phyloP scores from a whole-genome alignment of 169 alveolate species.

The Plasmodium gallinaceum region DNA sequence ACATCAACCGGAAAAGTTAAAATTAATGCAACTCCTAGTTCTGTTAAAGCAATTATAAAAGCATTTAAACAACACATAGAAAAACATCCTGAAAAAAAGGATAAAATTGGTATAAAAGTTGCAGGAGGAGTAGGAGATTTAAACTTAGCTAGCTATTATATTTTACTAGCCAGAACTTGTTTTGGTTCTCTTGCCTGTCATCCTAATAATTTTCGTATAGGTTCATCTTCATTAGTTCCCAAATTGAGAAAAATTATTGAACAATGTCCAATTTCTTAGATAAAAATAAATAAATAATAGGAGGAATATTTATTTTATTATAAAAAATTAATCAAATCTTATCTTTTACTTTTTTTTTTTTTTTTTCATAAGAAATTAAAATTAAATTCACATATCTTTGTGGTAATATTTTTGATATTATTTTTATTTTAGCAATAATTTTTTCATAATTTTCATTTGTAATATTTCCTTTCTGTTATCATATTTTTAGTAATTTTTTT shows the following conservation, averaged over 20 bases:
- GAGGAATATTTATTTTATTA: too few relatives aligned
- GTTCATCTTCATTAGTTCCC: constrained; percentile 66
- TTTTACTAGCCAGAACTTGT: constrained; percentile 46
- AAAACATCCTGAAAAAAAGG: constrained; percentile 32
- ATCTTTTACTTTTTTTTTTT: background rate
- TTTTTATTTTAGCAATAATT: too few relatives aligned
- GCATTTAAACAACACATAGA: constrained; percentile 50
- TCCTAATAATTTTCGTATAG: constrained; percentile 66
- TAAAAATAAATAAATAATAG: background rate
- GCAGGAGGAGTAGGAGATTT: constrained; percentile 81
- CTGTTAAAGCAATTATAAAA: constrained; percentile 54
- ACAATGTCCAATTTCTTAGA: constrained; percentile 27
- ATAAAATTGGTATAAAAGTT: constrained; percentile 79
- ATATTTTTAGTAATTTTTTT: too few relatives aligned
- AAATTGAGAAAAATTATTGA: constrained; percentile 36
- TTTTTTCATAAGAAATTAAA: too few relatives aligned
- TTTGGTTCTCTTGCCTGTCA: constrained; percentile 77
- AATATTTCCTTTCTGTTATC: too few relatives aligned
- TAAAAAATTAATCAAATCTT: background rate
- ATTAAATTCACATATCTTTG: too few relatives aligned
- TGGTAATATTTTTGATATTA: too few relatives aligned
- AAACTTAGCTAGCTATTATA: constrained; percentile 72
- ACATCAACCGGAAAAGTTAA: constrained; percentile 82
- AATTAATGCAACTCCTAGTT: constrained; percentile 77
- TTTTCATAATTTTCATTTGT: too few relatives aligned